A percentile compares a stretch with the other conserved stretches of the same genome.
Evolutionary conservation across 805 yeast species (phyloP).

Genomic region (Candida ovalis): DNA sequence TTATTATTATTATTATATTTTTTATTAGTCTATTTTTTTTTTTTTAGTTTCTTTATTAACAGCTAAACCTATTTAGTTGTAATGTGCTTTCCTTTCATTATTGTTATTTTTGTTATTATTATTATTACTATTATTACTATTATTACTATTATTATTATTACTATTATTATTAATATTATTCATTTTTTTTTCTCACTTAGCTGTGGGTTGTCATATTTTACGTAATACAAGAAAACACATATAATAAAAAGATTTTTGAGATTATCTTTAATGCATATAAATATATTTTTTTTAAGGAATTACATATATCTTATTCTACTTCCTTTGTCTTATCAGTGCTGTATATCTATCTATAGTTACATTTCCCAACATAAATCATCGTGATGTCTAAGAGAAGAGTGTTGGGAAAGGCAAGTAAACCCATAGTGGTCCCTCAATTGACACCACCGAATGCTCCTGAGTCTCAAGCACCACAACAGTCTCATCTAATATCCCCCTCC

Average conservation of each 20-base stretch:
- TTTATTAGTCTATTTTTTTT: background rate
- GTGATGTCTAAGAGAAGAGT: conserved; percentile 22
- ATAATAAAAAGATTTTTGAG: too few relatives aligned
- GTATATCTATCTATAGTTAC: background rate
- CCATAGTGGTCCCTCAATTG: background rate
- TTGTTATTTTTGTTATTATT: background rate
- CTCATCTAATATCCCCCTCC: background rate
- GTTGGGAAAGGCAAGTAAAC: conserved; percentile 12
- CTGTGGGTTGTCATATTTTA: background rate
- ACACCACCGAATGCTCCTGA: background rate
- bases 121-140: too few relatives aligned
- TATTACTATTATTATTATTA: background rate
- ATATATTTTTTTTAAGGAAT: too few relatives aligned
- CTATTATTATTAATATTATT: background rate
- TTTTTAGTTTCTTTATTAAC: background rate
- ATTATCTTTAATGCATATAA: too few relatives aligned
- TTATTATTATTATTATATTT: conserved; percentile 1
- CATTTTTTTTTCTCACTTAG: background rate
- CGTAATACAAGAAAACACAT: background rate
- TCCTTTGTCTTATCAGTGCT: background rate
- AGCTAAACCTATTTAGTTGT: too few relatives aligned
- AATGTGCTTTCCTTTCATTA: background rate
- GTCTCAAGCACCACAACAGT: background rate
- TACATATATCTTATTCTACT: too few relatives aligned
- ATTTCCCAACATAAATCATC: background rate